Percentiles rank a stretch among this genome's conserved stretches.
phyloP scores from a whole-genome alignment of 2,329 filamentous ascomycete species.

The Talaromyces rugulosus region DNA sequence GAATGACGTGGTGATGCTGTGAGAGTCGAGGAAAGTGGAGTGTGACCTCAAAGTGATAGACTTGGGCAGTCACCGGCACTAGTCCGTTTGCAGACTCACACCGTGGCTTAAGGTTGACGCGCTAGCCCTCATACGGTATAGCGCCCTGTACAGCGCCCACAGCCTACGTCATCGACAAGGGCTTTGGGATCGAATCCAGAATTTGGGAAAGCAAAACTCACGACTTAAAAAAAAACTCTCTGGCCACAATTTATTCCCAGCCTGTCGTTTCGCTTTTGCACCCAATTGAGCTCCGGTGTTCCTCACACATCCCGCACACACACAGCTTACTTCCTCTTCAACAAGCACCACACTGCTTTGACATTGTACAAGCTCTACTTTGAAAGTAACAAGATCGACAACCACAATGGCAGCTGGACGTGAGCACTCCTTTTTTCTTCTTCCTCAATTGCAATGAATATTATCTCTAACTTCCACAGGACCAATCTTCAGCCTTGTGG shows the following conservation, averaged over 20 bases:
- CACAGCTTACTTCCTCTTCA: neutral
- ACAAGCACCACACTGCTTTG: neutral
- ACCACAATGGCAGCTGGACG: conserved; percentile 12
- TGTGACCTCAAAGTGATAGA: neutral
- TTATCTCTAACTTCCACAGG: conserved; percentile 38
- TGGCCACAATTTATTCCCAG: conserved; percentile 3
- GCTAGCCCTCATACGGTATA: neutral
- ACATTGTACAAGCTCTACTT: neutral
- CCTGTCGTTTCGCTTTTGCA: neutral
- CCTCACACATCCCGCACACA: neutral
- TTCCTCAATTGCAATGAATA: neutral
- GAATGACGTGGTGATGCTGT: conserved; percentile 10
- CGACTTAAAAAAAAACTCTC: neutral
- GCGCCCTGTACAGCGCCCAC: neutral
- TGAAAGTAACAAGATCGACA: neutral
- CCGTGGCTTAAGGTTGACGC: neutral
- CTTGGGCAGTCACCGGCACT: neutral
- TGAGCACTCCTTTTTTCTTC: neutral
- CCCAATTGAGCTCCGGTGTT: neutral
- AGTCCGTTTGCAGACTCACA: neutral
- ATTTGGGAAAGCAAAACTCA: neutral
- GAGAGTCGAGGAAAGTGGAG: neutral
- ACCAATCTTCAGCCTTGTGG: conserved; percentile 51
- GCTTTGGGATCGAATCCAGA: neutral
- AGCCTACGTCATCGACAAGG: neutral